These are phyloP conservation scores for Fusarium brevicatenulatum DNA, from an alignment of 2,329 filamentous ascomycete genomes.

Conservation along the genomic window DNA sequence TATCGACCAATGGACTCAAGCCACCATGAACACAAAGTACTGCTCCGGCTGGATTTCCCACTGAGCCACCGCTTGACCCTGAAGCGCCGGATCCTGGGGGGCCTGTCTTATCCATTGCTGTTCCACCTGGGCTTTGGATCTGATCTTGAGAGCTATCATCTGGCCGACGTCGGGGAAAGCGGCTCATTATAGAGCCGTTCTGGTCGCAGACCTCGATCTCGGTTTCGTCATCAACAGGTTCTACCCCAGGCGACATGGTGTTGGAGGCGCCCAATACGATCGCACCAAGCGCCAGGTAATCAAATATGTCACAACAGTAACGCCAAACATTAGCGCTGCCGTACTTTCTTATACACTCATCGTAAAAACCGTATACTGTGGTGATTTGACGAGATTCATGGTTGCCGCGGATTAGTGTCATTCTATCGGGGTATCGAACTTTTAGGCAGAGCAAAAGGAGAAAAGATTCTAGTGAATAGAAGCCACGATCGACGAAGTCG, in stretches of 20 bases:
- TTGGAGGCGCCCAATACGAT: constrained; percentile 88
- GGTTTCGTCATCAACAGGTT: constrained; percentile 73
- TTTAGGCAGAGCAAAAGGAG: constrained; percentile 95
- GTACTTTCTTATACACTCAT: constrained; percentile 95
- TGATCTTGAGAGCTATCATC: constrained; percentile 42
- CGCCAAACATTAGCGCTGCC: constrained; percentile 97
- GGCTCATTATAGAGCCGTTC: constrained; percentile 79
- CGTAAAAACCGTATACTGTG: constrained; percentile 97
- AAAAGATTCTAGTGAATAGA: constrained; percentile 97
- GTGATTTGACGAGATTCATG: constrained; percentile 98
- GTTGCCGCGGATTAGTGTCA: constrained; percentile 94
- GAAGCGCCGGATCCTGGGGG: constrained; percentile 84
- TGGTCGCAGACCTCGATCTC: constrained; percentile 95
- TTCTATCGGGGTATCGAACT: constrained; percentile 96
- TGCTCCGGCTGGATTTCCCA: constrained; percentile 78
- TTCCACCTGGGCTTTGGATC: constrained; percentile 43
- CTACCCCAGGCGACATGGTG: constrained; percentile 62
- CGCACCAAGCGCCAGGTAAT: constrained; percentile 91
- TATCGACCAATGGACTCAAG: constrained; percentile 89
- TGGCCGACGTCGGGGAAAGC: constrained; percentile 67
- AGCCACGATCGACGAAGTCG: constrained; percentile 97
- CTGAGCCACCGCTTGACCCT: constrained; percentile 70
- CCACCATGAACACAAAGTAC: constrained; percentile 97
- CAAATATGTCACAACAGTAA: constrained; percentile 97
- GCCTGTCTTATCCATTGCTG: constrained; percentile 60